Conservation (phyloP, 257 asterid species). For the Ilex aquifolium region DNA sequence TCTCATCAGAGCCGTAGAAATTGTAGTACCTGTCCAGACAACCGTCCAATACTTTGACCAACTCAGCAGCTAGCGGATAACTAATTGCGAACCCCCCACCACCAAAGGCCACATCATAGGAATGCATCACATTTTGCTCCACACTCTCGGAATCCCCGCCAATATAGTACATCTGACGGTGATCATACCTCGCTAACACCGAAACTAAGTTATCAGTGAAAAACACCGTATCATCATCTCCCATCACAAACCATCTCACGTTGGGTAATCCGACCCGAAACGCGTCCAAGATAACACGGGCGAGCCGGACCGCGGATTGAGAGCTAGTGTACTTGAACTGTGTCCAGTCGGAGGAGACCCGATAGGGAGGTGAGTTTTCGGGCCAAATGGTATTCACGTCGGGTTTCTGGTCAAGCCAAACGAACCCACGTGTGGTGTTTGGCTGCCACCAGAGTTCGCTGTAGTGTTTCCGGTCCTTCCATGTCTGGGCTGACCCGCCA, state of each 20-base stretch:
- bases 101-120: conserved; percentile 88
- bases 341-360: conserved; percentile 73
- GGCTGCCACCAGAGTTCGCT: conserved; percentile 85
- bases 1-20: conserved; percentile 87
- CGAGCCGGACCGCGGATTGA: conserved; percentile 62
- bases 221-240: conserved; percentile 92
- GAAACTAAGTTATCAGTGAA: conserved; percentile 63
- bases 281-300: conserved; percentile 64
- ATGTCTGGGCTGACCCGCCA: conserved; percentile 63
- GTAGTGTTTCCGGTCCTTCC: conserved; percentile 52
- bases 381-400: conserved; percentile 13
- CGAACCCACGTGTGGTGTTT: conserved; percentile 59
- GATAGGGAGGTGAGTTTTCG: conserved; percentile 27
- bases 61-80: conserved; percentile 61
- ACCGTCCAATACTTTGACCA: conserved; percentile 51
- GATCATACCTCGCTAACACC: conserved; percentile 67
- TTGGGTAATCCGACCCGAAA: conserved; percentile 55
- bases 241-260: conserved; percentile 95
- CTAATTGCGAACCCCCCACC: conserved; percentile 92
- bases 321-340: conserved; percentile 42
- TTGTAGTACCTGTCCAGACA: conserved; percentile 64
- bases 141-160: conserved; percentile 91
- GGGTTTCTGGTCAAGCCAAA: conserved; percentile 52
- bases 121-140: conserved; percentile 71
- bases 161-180: conserved; percentile 66